Percentiles rank a stretch among this genome's conserved stretches.
phyloP scores from a whole-genome alignment of 2,329 filamentous ascomycete genomes.

The Fusarium ambrosium region DNA sequence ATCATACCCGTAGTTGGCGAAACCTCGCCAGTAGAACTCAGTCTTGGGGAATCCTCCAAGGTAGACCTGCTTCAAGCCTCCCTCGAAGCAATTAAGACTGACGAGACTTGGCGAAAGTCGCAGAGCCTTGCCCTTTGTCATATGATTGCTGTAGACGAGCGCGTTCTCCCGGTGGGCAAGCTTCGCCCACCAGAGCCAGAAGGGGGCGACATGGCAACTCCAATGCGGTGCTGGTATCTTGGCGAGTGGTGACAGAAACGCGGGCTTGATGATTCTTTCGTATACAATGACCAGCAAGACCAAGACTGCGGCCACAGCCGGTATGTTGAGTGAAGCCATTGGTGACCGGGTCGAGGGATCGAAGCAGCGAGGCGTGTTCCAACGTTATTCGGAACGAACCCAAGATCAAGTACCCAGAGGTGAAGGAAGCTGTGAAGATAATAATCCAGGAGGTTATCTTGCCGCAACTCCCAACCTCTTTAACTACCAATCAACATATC shows the following conservation, averaged over 20 bases:
- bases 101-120: neutral
- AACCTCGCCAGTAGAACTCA: neutral
- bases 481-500: neutral
- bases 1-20: neutral
- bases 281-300: neutral
- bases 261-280: slow-evolving; percentile 10
- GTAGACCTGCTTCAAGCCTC: neutral
- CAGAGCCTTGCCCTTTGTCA: neutral
- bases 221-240: slow-evolving; percentile 31
- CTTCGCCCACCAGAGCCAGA: slow-evolving; percentile 25
- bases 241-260: slow-evolving; percentile 20
- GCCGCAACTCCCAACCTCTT: neutral
- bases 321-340: neutral
- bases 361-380: neutral
- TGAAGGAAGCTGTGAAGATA: neutral
- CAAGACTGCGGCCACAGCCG: neutral
- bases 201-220: slow-evolving; percentile 17
- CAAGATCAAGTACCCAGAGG: neutral
- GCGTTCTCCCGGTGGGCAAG: slow-evolving; percentile 12
- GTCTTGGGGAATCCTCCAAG: neutral
- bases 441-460: neutral
- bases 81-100: neutral
- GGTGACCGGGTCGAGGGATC: neutral
- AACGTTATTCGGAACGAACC: neutral
- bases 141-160: slow-evolving; percentile 3